Evolutionary conservation across 768 basidiomycete genomes (phyloP).

Genomic region (Infundibulicybe gibba): DNA sequence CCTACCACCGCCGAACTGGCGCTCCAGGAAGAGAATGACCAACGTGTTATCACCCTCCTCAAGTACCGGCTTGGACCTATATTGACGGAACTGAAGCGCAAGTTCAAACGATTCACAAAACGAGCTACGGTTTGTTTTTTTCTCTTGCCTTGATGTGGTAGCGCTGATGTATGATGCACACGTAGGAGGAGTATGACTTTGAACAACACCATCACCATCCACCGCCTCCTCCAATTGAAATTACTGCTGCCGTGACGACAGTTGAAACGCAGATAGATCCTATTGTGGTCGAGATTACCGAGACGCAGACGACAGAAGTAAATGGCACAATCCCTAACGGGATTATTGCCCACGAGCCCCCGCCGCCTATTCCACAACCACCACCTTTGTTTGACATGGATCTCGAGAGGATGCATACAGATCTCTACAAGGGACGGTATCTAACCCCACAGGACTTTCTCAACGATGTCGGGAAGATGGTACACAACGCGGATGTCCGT

Average conservation of each 20-base stretch:
- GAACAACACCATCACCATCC: constrained; percentile 24
- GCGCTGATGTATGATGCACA: constrained; percentile 5
- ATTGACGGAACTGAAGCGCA: constrained; percentile 83
- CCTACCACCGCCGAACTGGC: constrained; percentile 82
- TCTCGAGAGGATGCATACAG: constrained; percentile 84
- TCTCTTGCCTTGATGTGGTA: constrained; percentile 1
- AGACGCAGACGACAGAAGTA: constrained; percentile 25
- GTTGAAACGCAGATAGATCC: constrained; percentile 22
- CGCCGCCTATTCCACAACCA: constrained; percentile 28
- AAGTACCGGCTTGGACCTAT: constrained; percentile 92
- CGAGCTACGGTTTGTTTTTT: constrained; percentile 57
- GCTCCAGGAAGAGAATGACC: constrained; percentile 79
- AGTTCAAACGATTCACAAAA: constrained; percentile 89
- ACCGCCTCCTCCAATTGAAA: constrained; percentile 2
- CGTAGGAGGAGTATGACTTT: constrained; percentile 74
- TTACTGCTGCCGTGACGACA: constrained; percentile 25
- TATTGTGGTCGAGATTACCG: constrained; percentile 43
- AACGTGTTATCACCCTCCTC: constrained; percentile 71
- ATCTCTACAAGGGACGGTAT: constrained; percentile 83
- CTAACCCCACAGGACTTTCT: constrained; percentile 88
- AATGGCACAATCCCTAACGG: constrained; percentile 40
- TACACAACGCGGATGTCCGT: constrained; percentile 65
- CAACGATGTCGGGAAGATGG: constrained; percentile 75
- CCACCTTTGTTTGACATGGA: constrained; percentile 81
- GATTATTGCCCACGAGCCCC: constrained; percentile 29